Evolutionary conservation across 306 rosid species (phyloP), one percentile per base, ranked within the genome.

Genomic region (Citrullus amarus): DNA sequence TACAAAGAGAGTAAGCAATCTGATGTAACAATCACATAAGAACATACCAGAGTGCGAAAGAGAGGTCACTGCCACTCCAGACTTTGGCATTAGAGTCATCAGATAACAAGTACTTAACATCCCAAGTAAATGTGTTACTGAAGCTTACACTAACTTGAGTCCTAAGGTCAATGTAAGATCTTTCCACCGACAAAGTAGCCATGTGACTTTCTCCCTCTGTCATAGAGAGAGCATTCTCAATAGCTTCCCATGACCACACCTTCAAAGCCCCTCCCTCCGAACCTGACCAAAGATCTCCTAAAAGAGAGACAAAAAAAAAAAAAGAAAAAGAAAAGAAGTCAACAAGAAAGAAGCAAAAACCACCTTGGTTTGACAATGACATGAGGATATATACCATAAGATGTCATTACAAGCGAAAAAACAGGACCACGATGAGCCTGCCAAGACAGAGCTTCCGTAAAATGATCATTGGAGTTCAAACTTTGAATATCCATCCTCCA

Each of bases 241-340:
- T 78, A 59, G 96, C 88, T 84, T 95, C 97, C 92, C 92, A 92
- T 17, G 98, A 91, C 98, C 98, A 95, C 85, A 92, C 87, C 84
- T 87, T 92, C 76, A 92, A 83, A 74, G 13, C 84, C 59, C 98
- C 98, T 57, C 91, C 96, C 84, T 95, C 98, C 10, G 96, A 92
- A 88, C 97, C 97, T 41, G 97, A 95, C 98, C 98, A 95, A 63
- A 95, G 82, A 86, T 95, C 98, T 75, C 97, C 98, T 95, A 82
- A n/a, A 22, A 36, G 63, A 44, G 20, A 15, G 71, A 48, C 15
- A 38, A 4, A 63, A 58, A 83, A 60, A 38, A 4, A 20, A 48
- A 36, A 28, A 5, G 9, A 59, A 16, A 15, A 15, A 32, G 38
- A 58, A 7, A 55, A 63, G 51, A 83, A 60, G 57, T 53, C 54